phyloP scores from a whole-genome alignment of 257 asterid species.

The Solanum corneliomulleri region DNA sequence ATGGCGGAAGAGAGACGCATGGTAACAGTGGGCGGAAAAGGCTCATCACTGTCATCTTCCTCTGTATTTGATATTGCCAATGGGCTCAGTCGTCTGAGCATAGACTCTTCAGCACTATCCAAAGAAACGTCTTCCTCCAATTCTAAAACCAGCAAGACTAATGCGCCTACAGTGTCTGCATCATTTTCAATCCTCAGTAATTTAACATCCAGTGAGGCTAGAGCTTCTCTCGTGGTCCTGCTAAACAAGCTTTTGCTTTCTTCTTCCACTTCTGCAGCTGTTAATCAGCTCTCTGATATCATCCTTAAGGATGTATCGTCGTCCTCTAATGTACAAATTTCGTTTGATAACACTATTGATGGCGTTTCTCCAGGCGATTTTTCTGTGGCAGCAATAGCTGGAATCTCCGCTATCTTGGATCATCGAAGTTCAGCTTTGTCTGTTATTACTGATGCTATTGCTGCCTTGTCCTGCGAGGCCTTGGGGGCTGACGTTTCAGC shows the following conservation, averaged over 20 bases:
- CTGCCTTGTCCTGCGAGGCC: constrained; percentile 90
- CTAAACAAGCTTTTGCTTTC: constrained; percentile 49
- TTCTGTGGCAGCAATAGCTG: constrained; percentile 41
- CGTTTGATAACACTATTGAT: constrained; percentile 6
- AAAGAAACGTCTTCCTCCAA: constrained; percentile 19
- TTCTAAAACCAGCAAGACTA: neutral
- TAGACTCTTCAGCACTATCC: constrained; percentile 51
- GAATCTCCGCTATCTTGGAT: constrained; percentile 58
- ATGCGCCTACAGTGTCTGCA: neutral
- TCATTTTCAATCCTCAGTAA: constrained; percentile 31
- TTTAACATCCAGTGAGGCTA: constrained; percentile 30
- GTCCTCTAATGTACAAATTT: neutral
- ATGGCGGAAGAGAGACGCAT: constrained; percentile 27
- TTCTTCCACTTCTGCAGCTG: constrained; percentile 18
- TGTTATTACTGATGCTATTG: constrained; percentile 46
- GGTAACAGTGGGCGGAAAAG: constrained; percentile 63
- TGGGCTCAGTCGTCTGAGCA: constrained; percentile 22
- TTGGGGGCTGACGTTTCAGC: constrained; percentile 44
- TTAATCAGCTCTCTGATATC: constrained; percentile 24
- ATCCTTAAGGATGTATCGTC: constrained; percentile 16
- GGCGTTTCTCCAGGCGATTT: constrained; percentile 30
- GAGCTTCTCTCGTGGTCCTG: constrained; percentile 54
- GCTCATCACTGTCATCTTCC: constrained; percentile 35
- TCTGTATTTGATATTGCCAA: constrained; percentile 41
- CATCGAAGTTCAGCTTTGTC: constrained; percentile 34